A percentile compares a stretch with the other conserved stretches of the same genome.
phyloP scores from a whole-genome alignment of 2,329 filamentous ascomycete genomes.

The Hypoxylon sp. region DNA sequence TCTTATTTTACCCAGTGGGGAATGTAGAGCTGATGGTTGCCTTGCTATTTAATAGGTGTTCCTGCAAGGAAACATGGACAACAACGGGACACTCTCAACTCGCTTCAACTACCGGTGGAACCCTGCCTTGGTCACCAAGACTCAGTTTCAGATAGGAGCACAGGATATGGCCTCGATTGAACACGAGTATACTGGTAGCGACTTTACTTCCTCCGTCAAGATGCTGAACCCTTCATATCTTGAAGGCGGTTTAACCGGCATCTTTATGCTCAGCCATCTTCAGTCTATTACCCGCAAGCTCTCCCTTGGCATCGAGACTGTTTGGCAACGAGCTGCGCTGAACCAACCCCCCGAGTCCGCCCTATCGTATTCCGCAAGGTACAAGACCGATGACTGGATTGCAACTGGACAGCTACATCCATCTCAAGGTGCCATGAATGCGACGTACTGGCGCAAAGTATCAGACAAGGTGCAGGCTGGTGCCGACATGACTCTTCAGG shows the following conservation, averaged over 20 bases:
- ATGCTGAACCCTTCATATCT: conserved; percentile 94
- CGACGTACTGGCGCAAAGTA: conserved; percentile 92
- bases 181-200: conserved; percentile 91
- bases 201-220: conserved; percentile 95
- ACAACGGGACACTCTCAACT: conserved; percentile 86
- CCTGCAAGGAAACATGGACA: conserved; percentile 94
- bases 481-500: conserved; percentile 91
- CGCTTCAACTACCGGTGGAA: conserved; percentile 95
- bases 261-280: conserved; percentile 95
- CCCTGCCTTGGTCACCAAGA: conserved; percentile 83
- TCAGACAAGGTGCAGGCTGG: conserved; percentile 97
- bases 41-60: conserved; percentile 73
- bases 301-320: conserved; percentile 85
- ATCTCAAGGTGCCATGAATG: conserved; percentile 86
- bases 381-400: conserved; percentile 93
- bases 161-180: conserved; percentile 94
- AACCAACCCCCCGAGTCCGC: conserved; percentile 90
- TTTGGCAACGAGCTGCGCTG: conserved; percentile 90
- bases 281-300: conserved; percentile 91
- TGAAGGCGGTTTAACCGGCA: conserved; percentile 92
- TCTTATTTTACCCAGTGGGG: conserved; percentile 11
- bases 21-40: conserved; percentile 7
- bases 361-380: conserved; percentile 89
- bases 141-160: conserved; percentile 82
- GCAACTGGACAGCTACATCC: conserved; percentile 90